These are phyloP conservation scores for Ramularia endophylla DNA, from an alignment of 2,329 filamentous ascomycete species.

Conservation along the genomic window DNA sequence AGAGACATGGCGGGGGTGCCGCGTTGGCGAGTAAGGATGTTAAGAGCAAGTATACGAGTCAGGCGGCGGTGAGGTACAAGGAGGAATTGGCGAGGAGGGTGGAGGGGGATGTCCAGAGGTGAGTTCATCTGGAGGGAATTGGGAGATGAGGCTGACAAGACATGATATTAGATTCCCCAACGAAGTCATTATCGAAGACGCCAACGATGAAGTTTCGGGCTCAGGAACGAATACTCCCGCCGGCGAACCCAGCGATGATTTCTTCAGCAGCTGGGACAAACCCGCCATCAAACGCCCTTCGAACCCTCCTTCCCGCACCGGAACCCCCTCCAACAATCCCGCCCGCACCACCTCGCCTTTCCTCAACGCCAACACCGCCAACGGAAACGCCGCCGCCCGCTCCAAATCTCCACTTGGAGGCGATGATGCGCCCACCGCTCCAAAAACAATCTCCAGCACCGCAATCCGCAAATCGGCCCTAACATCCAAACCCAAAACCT, in stretches of 20 bases:
- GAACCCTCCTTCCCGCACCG: conserved; percentile 83
- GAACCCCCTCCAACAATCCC: conserved; percentile 68
- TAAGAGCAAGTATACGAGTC: conserved; percentile 94
- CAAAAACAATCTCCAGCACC: conserved; percentile 68
- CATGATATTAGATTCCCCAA: conserved; percentile 61
- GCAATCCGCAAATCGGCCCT: conserved; percentile 71
- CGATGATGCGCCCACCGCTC: conserved; percentile 60
- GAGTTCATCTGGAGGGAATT: too few species aligned
- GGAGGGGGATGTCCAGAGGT: conserved; percentile 78
- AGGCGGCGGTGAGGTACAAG: conserved; percentile 94
- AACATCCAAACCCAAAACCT: conserved; percentile 59
- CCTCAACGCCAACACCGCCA: conserved; percentile 59
- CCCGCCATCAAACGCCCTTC: conserved; percentile 94
- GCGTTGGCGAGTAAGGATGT: conserved; percentile 93
- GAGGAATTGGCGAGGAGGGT: conserved; percentile 87
- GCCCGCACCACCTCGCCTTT: conserved; percentile 86
- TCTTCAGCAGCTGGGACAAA: conserved; percentile 99
- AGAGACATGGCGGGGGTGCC: conserved; percentile 88
- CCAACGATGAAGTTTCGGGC: conserved; percentile 45
- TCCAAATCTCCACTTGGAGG: too few species aligned
- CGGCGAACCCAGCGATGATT: conserved; percentile 80
- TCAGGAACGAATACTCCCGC: conserved; percentile 71
- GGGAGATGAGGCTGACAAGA: not conserved
- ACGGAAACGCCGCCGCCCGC: conserved; percentile 59
- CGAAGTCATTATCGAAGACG: conserved; percentile 80